Evolutionary conservation across 768 basidiomycete genomes (phyloP).

Genomic region (Russula ochroleuca): DNA sequence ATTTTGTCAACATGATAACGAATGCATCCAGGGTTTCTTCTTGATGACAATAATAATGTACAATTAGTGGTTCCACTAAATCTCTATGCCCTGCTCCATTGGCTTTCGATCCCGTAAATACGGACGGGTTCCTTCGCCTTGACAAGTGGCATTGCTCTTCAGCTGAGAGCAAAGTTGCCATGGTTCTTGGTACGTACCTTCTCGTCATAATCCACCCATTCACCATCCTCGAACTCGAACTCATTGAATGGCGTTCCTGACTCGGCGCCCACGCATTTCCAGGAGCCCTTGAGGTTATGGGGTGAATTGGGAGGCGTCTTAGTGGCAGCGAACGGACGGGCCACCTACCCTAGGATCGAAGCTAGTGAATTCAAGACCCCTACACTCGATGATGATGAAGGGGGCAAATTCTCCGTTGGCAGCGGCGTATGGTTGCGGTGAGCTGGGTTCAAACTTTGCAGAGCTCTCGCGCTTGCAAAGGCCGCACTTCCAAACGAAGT

Average conservation of each 20-base stretch:
- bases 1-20: too few relatives aligned
- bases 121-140: slow-evolving; percentile 63
- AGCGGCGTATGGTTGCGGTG: slow-evolving; percentile 56
- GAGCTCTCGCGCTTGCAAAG: slow-evolving; percentile 76
- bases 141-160: neutral
- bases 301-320: neutral
- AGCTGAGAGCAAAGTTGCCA: neutral
- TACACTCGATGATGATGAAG: slow-evolving; percentile 73
- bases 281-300: slow-evolving; percentile 53
- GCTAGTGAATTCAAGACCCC: slow-evolving; percentile 75
- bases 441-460: slow-evolving; percentile 65
- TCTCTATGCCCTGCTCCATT: slow-evolving; percentile 59
- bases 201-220: slow-evolving; percentile 91
- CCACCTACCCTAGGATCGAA: slow-evolving; percentile 67
- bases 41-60: slow-evolving; percentile 12
- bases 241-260: slow-evolving; percentile 56
- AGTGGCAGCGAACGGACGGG: neutral
- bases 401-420: slow-evolving; percentile 57
- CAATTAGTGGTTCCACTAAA: neutral
- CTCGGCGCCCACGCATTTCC: slow-evolving; percentile 67
- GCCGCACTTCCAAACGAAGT: slow-evolving; percentile 80
- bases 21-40: too few relatives aligned
- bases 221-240: slow-evolving; percentile 59
- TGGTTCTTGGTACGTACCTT: slow-evolving; percentile 47
- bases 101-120: slow-evolving; percentile 60